Evolutionary conservation across 2,329 filamentous ascomycete genomes (phyloP).

Genomic region (Botrytis paeoniae): DNA sequence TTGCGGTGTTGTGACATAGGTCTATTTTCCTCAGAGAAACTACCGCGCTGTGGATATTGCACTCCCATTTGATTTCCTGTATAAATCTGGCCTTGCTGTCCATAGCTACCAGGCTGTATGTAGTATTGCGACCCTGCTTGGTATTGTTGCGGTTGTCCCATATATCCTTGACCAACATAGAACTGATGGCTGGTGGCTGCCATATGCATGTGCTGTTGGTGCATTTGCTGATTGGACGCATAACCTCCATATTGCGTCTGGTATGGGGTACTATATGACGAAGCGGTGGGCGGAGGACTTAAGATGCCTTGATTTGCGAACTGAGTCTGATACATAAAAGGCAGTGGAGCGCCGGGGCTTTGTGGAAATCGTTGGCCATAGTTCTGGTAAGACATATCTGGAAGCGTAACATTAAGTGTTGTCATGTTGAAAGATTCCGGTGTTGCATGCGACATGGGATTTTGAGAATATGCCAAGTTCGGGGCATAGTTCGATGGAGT

Average conservation of each 20-base stretch:
- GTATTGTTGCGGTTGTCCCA: conserved; percentile 28
- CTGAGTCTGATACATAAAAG: conserved; percentile 30
- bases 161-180: conserved; percentile 31
- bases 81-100: conserved; percentile 29
- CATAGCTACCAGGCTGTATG: conserved; percentile 31
- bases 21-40: conserved; percentile 27
- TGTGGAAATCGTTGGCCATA: conserved; percentile 30
- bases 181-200: conserved; percentile 27
- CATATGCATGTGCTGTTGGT: conserved; percentile 24
- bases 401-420: conserved; percentile 29
- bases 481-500: conserved; percentile 17
- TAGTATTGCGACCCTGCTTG: conserved; percentile 29
- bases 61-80: conserved; percentile 18
- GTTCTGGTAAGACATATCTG: conserved; percentile 31
- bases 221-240: conserved; percentile 23
- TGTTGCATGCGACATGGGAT: conserved; percentile 22
- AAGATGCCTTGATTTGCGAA: conserved; percentile 23
- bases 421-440: conserved; percentile 32
- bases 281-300: conserved; percentile 23
- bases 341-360: conserved; percentile 23
- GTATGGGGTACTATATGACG: conserved; percentile 32
- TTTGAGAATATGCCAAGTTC: conserved; percentile 10
- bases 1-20: conserved; percentile 23
- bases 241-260: conserved; percentile 34
- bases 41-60: conserved; percentile 27